Percentiles rank a stretch among this genome's conserved stretches.
phyloP scores from a whole-genome alignment of 139 green algal genomes.

The Coccomyxa sp. region DNA sequence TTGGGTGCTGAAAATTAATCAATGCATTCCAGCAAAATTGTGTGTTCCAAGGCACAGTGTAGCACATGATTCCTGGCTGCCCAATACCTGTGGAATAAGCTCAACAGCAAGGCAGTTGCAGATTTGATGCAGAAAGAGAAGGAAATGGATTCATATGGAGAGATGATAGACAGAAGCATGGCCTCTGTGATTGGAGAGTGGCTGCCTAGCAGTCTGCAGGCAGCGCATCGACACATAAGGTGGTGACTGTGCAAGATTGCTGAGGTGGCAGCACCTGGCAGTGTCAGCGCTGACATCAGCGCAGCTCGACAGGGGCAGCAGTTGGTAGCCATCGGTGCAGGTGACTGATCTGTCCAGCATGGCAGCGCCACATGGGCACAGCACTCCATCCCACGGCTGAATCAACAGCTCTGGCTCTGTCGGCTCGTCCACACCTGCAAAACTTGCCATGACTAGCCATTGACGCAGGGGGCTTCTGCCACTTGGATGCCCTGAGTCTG shows the following conservation, averaged over 20 bases:
- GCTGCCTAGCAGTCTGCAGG: no score
- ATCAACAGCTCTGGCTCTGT: not conserved
- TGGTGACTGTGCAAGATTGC: no score
- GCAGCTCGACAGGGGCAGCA: not conserved
- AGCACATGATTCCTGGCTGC: not conserved
- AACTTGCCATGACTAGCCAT: no score
- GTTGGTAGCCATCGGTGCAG: not conserved
- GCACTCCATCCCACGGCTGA: not conserved
- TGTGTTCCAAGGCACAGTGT: not conserved
- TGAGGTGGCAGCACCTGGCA: not conserved
- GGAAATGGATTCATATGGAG: not conserved
- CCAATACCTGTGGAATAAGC: not conserved
- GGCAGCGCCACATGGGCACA: not conserved
- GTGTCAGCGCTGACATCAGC: not conserved
- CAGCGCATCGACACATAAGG: not conserved
- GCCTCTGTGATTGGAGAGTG: no score
- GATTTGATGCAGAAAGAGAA: not conserved
- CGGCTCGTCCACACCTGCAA: not conserved
- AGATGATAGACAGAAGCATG: no score
- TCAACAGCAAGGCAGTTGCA: not conserved
- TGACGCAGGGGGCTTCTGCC: no score
- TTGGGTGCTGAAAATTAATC: not conserved
- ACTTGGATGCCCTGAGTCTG: not conserved
- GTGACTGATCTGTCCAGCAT: not conserved
- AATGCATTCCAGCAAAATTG: not conserved